Evolutionary conservation across 805 yeast genomes (phyloP).

Genomic region (Kodamaea hsintzibuensis): DNA sequence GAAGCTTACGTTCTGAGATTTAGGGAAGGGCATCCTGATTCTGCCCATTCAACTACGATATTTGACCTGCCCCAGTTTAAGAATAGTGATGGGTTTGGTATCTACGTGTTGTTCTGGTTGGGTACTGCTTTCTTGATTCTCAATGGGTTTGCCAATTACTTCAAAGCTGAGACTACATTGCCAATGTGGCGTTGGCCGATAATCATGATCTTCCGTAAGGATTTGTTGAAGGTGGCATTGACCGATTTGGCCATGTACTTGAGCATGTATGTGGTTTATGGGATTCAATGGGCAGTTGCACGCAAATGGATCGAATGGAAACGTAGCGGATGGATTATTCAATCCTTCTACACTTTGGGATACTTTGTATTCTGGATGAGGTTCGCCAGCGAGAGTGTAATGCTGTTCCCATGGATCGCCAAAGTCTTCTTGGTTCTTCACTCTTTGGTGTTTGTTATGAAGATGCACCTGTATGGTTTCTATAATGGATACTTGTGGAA

Average conservation of each 20-base stretch:
- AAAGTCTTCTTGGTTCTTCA: constrained; percentile 83
- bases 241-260: constrained; percentile 78
- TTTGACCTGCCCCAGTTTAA: constrained; percentile 51
- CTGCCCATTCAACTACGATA: constrained; percentile 38
- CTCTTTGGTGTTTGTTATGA: constrained; percentile 86
- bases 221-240: constrained; percentile 65
- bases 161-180: constrained; percentile 46
- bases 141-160: constrained; percentile 55
- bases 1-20: constrained; percentile 47
- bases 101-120: constrained; percentile 80
- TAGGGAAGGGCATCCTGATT: constrained; percentile 39
- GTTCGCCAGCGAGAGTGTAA: constrained; percentile 48
- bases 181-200: constrained; percentile 53
- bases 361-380: constrained; percentile 56
- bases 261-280: constrained; percentile 58
- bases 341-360: constrained; percentile 52
- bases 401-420: constrained; percentile 84
- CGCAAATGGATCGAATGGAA: constrained; percentile 57
- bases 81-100: constrained; percentile 65
- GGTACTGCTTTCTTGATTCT: constrained; percentile 56
- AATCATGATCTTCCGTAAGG: constrained; percentile 55
- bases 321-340: constrained; percentile 61
- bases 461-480: constrained; percentile 90
- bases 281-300: constrained; percentile 57
- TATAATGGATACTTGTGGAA: constrained; percentile 89